Evolutionary conservation across 768 basidiomycete species (phyloP), one percentile per base, ranked within the genome.

Genomic region (Antrodiella citrinella): DNA sequence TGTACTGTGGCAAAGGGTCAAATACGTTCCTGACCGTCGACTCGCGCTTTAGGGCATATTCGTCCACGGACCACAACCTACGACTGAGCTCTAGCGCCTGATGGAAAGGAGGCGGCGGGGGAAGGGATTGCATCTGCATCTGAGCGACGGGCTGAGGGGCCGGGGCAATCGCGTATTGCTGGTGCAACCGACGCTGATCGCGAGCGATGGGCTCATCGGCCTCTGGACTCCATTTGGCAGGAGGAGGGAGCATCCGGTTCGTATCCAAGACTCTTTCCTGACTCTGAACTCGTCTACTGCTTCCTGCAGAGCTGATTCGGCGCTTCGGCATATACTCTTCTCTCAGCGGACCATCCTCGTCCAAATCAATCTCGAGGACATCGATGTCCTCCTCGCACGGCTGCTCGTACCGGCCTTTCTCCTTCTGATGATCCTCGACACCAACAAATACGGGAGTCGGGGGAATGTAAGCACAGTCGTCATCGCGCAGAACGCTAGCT

Each of bases 311-410:
- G 57, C 72, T 79, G 53, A 70, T 61, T 45, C 84, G 83, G 47
- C 86, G 84, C 56, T 72, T 78, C 12, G 88, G 88, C 48, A 90
- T 64, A 55, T 91, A 90, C 59, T 91, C 87, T 60, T 88, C 85
- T 45, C 86, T 71, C 45, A 91, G 71, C 26, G 88, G 88, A 2
- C 88, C 88, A 59, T 89, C 86, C 62, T 87, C 83, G 56, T 91
- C 88, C 40, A 91, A 70, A 66, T 91, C 82, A 47, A 91, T 86
- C 59, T 89, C 86, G 38, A 80, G 63, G 2, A 74, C 71, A 51
- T 84, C 81, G 19, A 56, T 51, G 13, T 42, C 24, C 9, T 63
- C 61, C 3, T 49, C 57, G 25, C 49, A 49, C 13, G 48, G 65
- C 44, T 68, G 60, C 49, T 76, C 68, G 54, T 71, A 70, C 48